phyloP scores from a whole-genome alignment of 1,284 basidiomycete genomes.

The Cryptococcus sp. region DNA sequence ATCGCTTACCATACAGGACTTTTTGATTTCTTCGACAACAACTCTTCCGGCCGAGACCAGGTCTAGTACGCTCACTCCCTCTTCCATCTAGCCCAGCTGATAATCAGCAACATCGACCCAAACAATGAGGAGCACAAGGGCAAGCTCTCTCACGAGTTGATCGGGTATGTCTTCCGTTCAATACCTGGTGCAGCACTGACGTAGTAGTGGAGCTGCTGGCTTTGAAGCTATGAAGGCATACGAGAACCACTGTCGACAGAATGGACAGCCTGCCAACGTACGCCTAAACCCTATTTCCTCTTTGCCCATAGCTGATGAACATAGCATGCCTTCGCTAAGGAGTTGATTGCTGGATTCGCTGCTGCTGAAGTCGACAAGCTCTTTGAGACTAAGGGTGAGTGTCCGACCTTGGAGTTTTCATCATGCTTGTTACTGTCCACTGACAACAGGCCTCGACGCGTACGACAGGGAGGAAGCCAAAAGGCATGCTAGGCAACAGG shows the following conservation, averaged over 20 bases:
- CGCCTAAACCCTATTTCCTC: slow-evolving; percentile 14
- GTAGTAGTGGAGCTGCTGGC: slow-evolving; percentile 36
- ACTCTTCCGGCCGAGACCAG: slow-evolving; percentile 33
- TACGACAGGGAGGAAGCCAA: slow-evolving; percentile 43
- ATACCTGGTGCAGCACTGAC: not conserved
- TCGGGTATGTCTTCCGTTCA: slow-evolving; percentile 20
- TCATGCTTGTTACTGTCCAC: not conserved
- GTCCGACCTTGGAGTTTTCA: not conserved
- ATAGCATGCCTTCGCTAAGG: slow-evolving; percentile 39
- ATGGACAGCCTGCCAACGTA: slow-evolving; percentile 37
- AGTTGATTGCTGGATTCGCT: slow-evolving; percentile 46
- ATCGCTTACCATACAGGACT: slow-evolving; percentile 18
- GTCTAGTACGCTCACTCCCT: slow-evolving; percentile 28
- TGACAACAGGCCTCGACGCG: slow-evolving; percentile 30
- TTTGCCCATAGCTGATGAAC: not conserved
- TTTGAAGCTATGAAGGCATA: slow-evolving; percentile 44
- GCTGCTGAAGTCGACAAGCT: slow-evolving; percentile 46
- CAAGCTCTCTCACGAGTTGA: slow-evolving; percentile 41
- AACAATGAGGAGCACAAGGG: slow-evolving; percentile 36
- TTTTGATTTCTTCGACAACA: slow-evolving; percentile 40
- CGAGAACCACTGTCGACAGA: slow-evolving; percentile 33
- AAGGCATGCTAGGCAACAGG: slow-evolving; percentile 33
- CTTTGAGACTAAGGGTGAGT: slow-evolving; percentile 44
- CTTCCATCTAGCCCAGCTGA: not conserved
- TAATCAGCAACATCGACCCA: slow-evolving; percentile 31